These are phyloP conservation scores for Curvularia eragrostidis DNA, from an alignment of 2,329 filamentous ascomycete species.

Conservation along the genomic window DNA sequence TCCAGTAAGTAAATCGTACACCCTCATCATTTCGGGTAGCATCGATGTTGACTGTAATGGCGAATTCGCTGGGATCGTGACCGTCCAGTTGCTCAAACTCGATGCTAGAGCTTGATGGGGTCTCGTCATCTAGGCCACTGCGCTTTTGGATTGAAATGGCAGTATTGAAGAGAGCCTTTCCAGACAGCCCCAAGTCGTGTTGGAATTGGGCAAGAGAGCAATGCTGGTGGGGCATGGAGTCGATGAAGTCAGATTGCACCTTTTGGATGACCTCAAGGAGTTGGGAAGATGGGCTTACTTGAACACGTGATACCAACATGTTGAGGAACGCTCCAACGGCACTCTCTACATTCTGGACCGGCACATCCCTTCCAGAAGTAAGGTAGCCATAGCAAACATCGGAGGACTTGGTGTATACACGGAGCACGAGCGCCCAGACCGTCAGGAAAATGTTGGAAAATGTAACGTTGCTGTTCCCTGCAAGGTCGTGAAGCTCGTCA, in stretches of 20 bases:
- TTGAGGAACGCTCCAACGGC: conserved; percentile 57
- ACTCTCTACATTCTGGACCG: conserved; percentile 54
- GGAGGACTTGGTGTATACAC: conserved; percentile 37
- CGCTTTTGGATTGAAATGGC: conserved; percentile 51
- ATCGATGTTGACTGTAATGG: conserved; percentile 45
- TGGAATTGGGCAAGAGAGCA: conserved; percentile 55
- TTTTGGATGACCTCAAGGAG: conserved; percentile 35
- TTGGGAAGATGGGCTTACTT: conserved; percentile 21
- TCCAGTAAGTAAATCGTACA: conserved; percentile 44
- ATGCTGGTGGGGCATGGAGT: conserved; percentile 43
- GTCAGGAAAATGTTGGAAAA: conserved; percentile 45
- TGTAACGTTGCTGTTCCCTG: conserved; percentile 36
- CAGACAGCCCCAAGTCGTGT: conserved; percentile 50
- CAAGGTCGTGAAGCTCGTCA: conserved; percentile 38
- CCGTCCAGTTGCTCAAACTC: conserved; percentile 41
- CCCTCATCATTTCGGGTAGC: conserved; percentile 39
- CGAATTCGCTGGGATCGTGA: conserved; percentile 44
- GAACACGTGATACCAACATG: conserved; percentile 45
- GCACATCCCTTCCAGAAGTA: conserved; percentile 52
- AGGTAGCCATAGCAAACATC: conserved; percentile 50
- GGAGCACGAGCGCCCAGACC: conserved; percentile 43
- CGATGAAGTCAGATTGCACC: conserved; percentile 43
- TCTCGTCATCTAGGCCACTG: conserved; percentile 14
- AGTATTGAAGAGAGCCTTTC: conserved; percentile 56
- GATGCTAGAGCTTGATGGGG: conserved; percentile 17